These are phyloP conservation scores for Onygena corvina DNA, from an alignment of 2,329 filamentous ascomycete species.

Conservation along the genomic window DNA sequence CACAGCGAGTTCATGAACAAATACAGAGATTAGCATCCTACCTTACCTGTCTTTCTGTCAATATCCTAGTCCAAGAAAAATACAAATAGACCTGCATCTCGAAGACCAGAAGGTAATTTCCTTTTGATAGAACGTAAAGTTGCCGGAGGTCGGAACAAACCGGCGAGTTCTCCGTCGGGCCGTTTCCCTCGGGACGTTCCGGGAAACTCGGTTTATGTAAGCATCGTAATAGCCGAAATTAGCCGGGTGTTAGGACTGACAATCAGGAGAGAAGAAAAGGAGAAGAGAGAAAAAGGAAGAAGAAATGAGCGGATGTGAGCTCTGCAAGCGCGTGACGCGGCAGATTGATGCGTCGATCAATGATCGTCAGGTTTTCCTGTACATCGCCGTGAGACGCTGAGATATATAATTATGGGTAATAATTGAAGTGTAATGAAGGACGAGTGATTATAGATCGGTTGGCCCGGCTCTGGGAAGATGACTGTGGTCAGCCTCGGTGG, in stretches of 20 bases:
- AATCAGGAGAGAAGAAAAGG: neutral
- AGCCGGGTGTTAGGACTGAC: neutral
- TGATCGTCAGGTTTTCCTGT: neutral
- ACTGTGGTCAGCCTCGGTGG: no score
- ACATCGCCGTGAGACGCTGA: no score
- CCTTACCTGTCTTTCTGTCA: neutral
- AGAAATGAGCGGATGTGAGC: neutral
- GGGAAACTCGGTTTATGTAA: neutral
- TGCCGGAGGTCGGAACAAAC: slow-evolving; percentile 1
- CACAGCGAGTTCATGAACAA: slow-evolving; percentile 83
- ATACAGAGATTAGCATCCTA: slow-evolving; percentile 38
- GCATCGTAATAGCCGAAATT: neutral
- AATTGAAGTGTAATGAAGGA: neutral
- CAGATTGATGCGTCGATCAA: neutral
- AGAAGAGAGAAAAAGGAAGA: neutral
- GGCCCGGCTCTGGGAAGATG: no score
- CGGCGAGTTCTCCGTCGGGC: neutral
- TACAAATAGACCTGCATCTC: no score
- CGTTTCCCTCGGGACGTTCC: neutral
- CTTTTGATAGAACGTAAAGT: no score
- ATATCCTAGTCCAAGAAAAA: no score
- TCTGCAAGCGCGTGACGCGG: neutral
- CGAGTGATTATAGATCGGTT: no score
- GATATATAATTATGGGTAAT: no score
- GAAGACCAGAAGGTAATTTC: neutral